Conservation (phyloP, 768 basidiomycete species). For the Clathrus columnatus region DNA sequence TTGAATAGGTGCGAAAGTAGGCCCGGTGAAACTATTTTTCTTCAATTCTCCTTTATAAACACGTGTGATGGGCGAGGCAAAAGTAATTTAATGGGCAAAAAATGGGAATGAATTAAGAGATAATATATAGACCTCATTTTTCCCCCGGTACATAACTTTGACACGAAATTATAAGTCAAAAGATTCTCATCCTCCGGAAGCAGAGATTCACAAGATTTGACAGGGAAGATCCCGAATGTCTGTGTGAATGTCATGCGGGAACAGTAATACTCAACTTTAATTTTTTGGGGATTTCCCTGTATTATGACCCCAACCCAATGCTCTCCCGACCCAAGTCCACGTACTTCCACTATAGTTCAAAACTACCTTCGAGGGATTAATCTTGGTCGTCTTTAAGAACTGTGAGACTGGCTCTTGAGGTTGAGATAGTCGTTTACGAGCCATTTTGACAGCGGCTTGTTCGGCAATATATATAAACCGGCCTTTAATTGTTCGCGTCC, state of each 20-base stretch:
- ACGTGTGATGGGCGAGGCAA: constrained; percentile 1
- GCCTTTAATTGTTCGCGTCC: not conserved
- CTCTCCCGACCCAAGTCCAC: constrained; percentile 7
- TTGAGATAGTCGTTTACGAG: not conserved
- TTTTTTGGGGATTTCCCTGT: constrained; percentile 1
- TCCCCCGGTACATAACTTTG: too few relatives aligned
- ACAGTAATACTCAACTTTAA: too few relatives aligned
- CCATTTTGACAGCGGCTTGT: not conserved
- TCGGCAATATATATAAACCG: not conserved
- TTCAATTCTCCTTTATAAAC: not conserved
- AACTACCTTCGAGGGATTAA: not conserved
- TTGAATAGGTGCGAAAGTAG: not conserved
- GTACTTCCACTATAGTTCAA: constrained; percentile 6
- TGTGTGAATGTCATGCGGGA: too few relatives aligned
- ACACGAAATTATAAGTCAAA: too few relatives aligned
- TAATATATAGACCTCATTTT: too few relatives aligned
- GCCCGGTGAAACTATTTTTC: not conserved
- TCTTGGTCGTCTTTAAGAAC: not conserved
- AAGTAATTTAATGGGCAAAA: too few relatives aligned
- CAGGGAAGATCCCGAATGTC: too few relatives aligned
- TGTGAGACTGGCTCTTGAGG: not conserved
- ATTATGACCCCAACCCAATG: constrained; percentile 4
- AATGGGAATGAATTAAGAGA: too few relatives aligned
- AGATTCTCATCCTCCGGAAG: too few relatives aligned
- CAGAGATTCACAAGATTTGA: too few relatives aligned